phyloP scores from a whole-genome alignment of 352 stramenopile species.

The Globisporangium yorkense region DNA sequence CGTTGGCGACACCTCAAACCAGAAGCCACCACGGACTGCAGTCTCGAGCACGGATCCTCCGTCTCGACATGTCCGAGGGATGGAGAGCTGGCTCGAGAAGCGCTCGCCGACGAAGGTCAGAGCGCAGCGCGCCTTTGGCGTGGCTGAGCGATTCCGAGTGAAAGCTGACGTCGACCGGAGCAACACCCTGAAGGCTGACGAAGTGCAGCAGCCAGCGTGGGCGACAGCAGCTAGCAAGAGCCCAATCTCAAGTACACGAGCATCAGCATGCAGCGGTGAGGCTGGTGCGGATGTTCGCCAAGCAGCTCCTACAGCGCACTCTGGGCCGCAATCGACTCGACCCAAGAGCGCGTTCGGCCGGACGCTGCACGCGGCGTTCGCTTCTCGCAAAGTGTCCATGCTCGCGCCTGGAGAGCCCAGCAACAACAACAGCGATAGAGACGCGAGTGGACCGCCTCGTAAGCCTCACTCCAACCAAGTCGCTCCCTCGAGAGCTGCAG shows the following conservation, averaged over 20 bases:
- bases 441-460: no score
- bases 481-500: neutral
- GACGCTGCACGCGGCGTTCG: slow-evolving; percentile 7
- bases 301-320: neutral
- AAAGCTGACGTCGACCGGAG: neutral
- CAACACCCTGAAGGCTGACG: neutral
- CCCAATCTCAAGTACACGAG: neutral
- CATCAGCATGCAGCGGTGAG: neutral
- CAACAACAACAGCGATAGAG: neutral
- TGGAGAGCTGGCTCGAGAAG: slow-evolving; percentile 36
- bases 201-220: neutral
- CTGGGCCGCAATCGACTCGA: neutral
- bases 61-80: slow-evolving; percentile 22
- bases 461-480: no score
- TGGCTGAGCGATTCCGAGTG: slow-evolving; percentile 7
- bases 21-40: neutral
- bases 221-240: neutral
- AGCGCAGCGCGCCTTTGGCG: slow-evolving; percentile 5
- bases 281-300: neutral
- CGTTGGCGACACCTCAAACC: neutral
- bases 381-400: slow-evolving; percentile 4
- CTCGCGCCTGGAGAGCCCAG: neutral
- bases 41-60: no score
- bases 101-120: slow-evolving; percentile 6
- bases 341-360: slow-evolving; percentile 26